Base-by-base conservation (phyloP, 2,329 filamentous ascomycete genomes). In the Aspergillus novoparasiticus region DNA sequence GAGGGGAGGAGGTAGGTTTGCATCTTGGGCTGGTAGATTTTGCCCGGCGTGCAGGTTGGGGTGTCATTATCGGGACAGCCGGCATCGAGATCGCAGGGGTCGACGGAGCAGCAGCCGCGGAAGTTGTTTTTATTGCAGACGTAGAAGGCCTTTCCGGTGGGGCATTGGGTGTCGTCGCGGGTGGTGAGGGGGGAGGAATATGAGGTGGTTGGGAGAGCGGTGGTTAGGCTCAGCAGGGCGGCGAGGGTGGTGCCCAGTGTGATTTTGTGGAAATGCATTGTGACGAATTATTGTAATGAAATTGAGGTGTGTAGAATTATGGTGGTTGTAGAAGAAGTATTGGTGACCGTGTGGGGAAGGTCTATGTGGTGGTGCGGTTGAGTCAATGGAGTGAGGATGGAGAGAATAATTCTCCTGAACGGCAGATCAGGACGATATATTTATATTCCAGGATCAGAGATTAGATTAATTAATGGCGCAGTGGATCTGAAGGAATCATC, bases 101-200 rank as follows among this genome's bases (percentile, higher is more conserved):
- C 61, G 28, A 63, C 41, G 34, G 57, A 59, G 41, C 61, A 63
- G 48, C 61, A 63, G 32, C 61, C 61, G 19, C 61, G 61, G 51
- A 63, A 63, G 8, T 63, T 23, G 21, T 57, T 60, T 19, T 50
- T 10, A 10, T 60, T 12, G 53, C 61, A 63, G 50, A 23, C 32
- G 45, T 63, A 63, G 26, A 32, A 63, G 57, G 34, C 19, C 19
- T 16, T 63, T 23, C 57, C 50, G 10, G 57, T 8, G 8, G 23
- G 12, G 32, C 61, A 63, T 30, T 63, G 51, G 23, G 51, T 57
- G 45, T 63, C 51, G 23, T 63, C 61, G 11, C 61, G 57, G 23
- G 48, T 41, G 48, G 12, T 41, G 21, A 59, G 46, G 23, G 43
- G 16, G 48, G 28, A 30, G 6, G 45, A 48, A 26, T 26, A 48